These are phyloP conservation scores for Inga oerstediana DNA, from an alignment of 306 rosid species.

Conservation along the genomic window DNA sequence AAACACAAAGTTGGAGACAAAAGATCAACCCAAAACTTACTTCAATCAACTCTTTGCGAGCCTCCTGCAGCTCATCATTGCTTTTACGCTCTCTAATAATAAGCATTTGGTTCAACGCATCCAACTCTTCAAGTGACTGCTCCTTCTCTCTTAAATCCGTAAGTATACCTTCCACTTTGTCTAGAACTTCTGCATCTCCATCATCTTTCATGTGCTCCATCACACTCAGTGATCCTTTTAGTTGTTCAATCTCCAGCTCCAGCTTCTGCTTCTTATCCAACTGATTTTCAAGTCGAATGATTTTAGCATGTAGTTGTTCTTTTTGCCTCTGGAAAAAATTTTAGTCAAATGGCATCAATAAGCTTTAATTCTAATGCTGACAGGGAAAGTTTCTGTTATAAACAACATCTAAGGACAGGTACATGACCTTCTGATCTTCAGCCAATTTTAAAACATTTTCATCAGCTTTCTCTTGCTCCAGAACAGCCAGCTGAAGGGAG, in stretches of 20 bases:
- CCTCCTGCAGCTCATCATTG: conserved; percentile 91
- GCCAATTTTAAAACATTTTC: conserved; percentile 81
- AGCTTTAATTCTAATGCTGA: conserved; percentile 32
- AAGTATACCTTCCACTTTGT: conserved; percentile 62
- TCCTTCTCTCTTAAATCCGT: conserved; percentile 81
- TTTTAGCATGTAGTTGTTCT: conserved; percentile 78
- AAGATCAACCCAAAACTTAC: conserved; percentile 52
- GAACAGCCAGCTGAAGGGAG: conserved; percentile 76
- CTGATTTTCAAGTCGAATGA: conserved; percentile 73
- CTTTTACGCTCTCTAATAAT: conserved; percentile 77
- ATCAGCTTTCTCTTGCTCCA: conserved; percentile 81
- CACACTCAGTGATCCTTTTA: conserved; percentile 86
- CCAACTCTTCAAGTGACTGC: conserved; percentile 65
- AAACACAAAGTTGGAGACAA: conserved; percentile 12
- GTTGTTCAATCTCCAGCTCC: conserved; percentile 90
- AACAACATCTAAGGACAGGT: conserved; percentile 29
- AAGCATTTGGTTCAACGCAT: conserved; percentile 76
- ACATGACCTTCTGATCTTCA: conserved; percentile 87
- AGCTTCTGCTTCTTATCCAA: conserved; percentile 89
- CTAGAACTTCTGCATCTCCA: conserved; percentile 76
- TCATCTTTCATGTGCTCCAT: conserved; percentile 95
- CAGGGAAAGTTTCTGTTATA: conserved; percentile 28
- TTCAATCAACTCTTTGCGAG: conserved; percentile 72
- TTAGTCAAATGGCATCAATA: conserved; percentile 34
- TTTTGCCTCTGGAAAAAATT: conserved; percentile 76